phyloP scores from a whole-genome alignment of 768 basidiomycete species.

The Thelephora ganbajun region DNA sequence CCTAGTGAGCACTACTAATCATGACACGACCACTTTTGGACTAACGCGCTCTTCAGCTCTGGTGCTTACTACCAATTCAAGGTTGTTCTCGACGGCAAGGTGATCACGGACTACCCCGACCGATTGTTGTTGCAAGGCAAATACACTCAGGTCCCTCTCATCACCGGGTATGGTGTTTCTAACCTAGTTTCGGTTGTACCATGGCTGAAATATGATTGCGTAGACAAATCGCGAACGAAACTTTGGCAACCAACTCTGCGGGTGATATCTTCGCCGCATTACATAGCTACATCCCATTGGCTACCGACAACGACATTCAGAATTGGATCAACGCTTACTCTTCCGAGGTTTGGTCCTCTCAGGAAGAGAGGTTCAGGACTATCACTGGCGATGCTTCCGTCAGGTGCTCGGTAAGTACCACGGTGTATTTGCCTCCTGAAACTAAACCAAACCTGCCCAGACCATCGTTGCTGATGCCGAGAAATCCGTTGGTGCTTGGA shows the following conservation, averaged over 20 bases:
- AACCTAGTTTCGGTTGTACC: background rate
- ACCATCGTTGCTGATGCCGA: conserved; percentile 27
- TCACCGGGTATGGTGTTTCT: conserved; percentile 36
- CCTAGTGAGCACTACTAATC: conserved; percentile 25
- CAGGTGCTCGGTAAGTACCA: conserved; percentile 35
- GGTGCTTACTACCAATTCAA: conserved; percentile 33
- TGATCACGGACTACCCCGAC: conserved; percentile 38
- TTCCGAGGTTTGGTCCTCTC: conserved; percentile 26
- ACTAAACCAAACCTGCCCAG: conserved; percentile 15
- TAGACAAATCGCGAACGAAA: conserved; percentile 47
- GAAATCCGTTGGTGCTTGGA: conserved; percentile 22
- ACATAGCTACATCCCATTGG: conserved; percentile 28
- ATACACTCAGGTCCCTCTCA: conserved; percentile 37
- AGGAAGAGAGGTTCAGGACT: conserved; percentile 27
- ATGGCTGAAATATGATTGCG: conserved; percentile 6
- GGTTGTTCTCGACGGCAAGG: conserved; percentile 40
- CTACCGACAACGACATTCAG: conserved; percentile 25
- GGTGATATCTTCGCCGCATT: conserved; percentile 23
- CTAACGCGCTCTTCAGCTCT: conserved; percentile 13
- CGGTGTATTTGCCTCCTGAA: background rate
- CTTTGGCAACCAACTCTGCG: conserved; percentile 25
- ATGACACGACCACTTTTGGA: background rate
- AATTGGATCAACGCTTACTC: conserved; percentile 29
- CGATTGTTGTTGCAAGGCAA: conserved; percentile 27
- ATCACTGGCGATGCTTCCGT: conserved; percentile 36